Conservation (phyloP, 2,329 filamentous ascomycete genomes). For the Hymenoscyphus scutula region DNA sequence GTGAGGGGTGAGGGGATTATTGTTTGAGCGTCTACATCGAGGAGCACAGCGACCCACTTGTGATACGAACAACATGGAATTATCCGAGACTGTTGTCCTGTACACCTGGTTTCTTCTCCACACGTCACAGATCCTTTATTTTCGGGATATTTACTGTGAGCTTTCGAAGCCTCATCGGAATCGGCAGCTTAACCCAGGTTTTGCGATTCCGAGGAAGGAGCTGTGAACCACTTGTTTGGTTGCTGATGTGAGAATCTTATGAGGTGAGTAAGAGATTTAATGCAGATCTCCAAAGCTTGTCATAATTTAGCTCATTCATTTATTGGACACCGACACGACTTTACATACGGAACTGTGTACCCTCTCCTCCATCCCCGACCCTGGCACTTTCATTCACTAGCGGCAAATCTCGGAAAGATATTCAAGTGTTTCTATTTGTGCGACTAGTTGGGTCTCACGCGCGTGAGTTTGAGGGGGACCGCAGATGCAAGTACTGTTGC, state of each 20-base stretch:
- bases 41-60: no score
- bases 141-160: not conserved
- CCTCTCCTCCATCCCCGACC: no score
- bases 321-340: not conserved
- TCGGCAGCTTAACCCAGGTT: not conserved
- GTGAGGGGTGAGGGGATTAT: not conserved
- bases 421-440: not conserved
- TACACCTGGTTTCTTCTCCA: not conserved
- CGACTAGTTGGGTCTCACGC: not conserved
- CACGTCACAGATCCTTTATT: not conserved
- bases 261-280: no score
- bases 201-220: not conserved
- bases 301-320: not conserved
- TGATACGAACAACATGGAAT: not conserved
- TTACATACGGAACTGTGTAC: not conserved
- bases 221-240: not conserved
- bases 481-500: not conserved
- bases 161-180: not conserved
- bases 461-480: not conserved
- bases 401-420: not conserved
- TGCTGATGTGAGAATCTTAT: not conserved
- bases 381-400: no score
- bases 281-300: not conserved
- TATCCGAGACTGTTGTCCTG: not conserved
- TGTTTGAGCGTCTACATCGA: not conserved